Conservation (phyloP, 257 asterid genomes). For the Euphrasia confusa region DNA sequence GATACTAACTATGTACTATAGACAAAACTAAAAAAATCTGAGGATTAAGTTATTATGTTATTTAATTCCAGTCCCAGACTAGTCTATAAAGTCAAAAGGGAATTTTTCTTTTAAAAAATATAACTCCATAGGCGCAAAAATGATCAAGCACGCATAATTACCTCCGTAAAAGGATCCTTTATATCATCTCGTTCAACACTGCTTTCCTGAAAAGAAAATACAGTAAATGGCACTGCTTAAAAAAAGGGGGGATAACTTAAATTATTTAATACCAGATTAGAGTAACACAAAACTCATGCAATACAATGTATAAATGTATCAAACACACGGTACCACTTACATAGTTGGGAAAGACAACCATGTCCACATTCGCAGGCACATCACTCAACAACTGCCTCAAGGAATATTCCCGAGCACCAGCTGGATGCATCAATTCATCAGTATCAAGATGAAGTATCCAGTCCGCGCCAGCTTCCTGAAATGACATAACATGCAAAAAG, state of each 20-base stretch:
- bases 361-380: constrained; percentile 38
- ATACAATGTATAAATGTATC: not conserved
- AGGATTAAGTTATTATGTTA: no score
- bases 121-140: no score
- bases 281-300: no score
- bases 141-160: constrained; percentile 1
- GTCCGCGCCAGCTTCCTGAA: constrained; percentile 48
- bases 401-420: constrained; percentile 39
- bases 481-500: not conserved
- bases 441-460: constrained; percentile 59
- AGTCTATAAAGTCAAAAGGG: not conserved
- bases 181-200: constrained; percentile 43
- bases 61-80: no score
- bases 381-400: constrained; percentile 31
- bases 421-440: constrained; percentile 48
- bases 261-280: no score
- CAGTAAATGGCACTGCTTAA: no score
- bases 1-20: no score
- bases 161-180: constrained; percentile 53
- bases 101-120: no score
- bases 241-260: no score
- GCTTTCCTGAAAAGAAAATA: constrained; percentile 36
- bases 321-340: constrained; percentile 27
- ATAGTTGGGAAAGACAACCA: constrained; percentile 38
- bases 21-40: no score